Evolutionary conservation across 2,329 filamentous ascomycete genomes (phyloP).

Genomic region (Leptographium radiaticola): DNA sequence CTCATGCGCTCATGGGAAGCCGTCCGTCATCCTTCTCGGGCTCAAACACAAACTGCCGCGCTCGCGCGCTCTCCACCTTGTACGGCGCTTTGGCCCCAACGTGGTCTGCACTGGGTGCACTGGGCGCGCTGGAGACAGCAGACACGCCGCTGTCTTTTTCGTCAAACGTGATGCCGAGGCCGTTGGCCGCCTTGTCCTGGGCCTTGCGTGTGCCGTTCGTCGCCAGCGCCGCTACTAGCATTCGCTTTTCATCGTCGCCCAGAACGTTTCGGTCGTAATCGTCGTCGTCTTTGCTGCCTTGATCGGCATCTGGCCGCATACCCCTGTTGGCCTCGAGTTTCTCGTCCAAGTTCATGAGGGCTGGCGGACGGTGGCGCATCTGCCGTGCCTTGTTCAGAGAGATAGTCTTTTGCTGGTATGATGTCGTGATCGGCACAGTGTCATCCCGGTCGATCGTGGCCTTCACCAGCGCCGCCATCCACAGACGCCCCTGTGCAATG

Average conservation of each 20-base stretch:
- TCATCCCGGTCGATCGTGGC: constrained; percentile 93
- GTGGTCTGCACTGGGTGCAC: constrained; percentile 5
- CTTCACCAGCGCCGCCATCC: constrained; percentile 99
- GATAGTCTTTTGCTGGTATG: constrained; percentile 95
- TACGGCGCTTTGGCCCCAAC: constrained; percentile 16
- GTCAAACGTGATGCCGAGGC: constrained; percentile 24
- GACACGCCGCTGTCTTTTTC: constrained; percentile 26
- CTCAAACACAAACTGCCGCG: constrained; percentile 19
- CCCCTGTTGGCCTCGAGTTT: constrained; percentile 17
- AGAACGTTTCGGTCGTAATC: constrained; percentile 6
- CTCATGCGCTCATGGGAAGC: constrained; percentile 15
- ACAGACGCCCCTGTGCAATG: constrained; percentile 73
- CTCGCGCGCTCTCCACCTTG: constrained; percentile 19
- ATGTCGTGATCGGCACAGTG: constrained; percentile 66
- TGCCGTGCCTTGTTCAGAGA: constrained; percentile 76
- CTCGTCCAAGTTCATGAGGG: constrained; percentile 61
- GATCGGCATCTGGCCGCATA: background rate
- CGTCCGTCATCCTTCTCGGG: constrained; percentile 18
- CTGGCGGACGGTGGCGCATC: constrained; percentile 81
- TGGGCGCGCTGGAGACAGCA: constrained; percentile 13
- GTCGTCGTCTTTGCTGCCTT: constrained; percentile 12
- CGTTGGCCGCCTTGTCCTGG: constrained; percentile 11
- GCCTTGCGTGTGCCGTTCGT: constrained; percentile 11
- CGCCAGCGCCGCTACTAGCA: constrained; percentile 10
- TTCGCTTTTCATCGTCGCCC: constrained; percentile 12